A percentile compares a stretch with the other conserved stretches of the same genome.
phyloP scores from a whole-genome alignment of 345 rosid genomes.

The Eucalyptus sideroxylon region DNA sequence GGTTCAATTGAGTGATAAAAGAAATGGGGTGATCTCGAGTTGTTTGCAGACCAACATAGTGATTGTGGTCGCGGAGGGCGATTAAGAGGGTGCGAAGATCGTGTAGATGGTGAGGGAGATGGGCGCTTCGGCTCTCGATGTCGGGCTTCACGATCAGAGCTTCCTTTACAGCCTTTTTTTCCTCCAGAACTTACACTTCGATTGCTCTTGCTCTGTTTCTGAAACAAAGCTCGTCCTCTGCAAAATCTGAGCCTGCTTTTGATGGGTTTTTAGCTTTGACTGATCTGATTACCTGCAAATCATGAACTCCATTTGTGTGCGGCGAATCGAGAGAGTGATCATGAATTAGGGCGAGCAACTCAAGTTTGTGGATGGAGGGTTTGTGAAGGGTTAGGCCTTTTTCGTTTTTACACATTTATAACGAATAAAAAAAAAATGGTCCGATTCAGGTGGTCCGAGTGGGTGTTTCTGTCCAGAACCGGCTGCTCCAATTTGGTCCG shows the following conservation, averaged over 20 bases:
- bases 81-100: slow-evolving; percentile 50
- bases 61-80: slow-evolving; percentile 79
- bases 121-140: slow-evolving; percentile 64
- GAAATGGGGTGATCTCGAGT: not conserved
- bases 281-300: not conserved
- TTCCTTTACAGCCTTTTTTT: slow-evolving; percentile 44
- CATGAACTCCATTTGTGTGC: not conserved
- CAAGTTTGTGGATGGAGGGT: not conserved
- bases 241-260: not conserved
- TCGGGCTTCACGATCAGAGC: slow-evolving; percentile 84
- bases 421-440: not conserved
- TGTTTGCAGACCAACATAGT: slow-evolving; percentile 45
- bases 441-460: fast-evolving
- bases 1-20: not conserved
- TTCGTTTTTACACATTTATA: not conserved
- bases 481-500: fast-evolving
- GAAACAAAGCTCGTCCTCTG: not conserved
- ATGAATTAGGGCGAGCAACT: not conserved
- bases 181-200: not conserved
- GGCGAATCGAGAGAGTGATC: not conserved
- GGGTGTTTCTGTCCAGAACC: fast-evolving
- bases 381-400: not conserved
- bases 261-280: not conserved
- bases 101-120: slow-evolving; percentile 52
- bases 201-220: not conserved